phyloP scores from a whole-genome alignment of 139 green algal species.

The Yamagishiella unicocca region DNA sequence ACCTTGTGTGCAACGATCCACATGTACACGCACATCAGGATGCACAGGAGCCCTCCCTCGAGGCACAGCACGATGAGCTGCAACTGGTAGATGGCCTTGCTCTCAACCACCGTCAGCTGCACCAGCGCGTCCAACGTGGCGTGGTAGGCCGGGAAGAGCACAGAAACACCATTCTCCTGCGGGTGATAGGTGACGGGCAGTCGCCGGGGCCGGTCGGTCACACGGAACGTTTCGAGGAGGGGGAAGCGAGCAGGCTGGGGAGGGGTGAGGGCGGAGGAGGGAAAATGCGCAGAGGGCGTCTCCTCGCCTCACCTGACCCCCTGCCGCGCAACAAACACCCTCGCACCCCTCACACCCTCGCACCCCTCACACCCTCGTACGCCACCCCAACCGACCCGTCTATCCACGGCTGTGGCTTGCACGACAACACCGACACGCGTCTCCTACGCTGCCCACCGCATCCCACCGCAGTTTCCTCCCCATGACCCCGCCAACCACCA shows the following conservation, averaged over 20 bases:
- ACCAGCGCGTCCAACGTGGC: conserved; percentile 6
- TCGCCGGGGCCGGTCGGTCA: too few relatives aligned
- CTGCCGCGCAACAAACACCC: not conserved
- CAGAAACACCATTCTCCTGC: not conserved
- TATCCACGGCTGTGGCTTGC: too few relatives aligned
- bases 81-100: not conserved
- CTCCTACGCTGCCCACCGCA: too few relatives aligned
- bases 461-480: too few relatives aligned
- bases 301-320: not conserved
- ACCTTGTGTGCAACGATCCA: not conserved
- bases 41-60: conserved; percentile 1
- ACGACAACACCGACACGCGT: too few relatives aligned
- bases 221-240: too few relatives aligned
- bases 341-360: not conserved
- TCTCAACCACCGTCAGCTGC: not conserved
- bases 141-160: conserved; percentile 12
- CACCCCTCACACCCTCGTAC: not conserved
- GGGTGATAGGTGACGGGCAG: too few relatives aligned
- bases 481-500: too few relatives aligned
- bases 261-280: not conserved
- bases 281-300: too few relatives aligned
- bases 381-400: not conserved
- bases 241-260: not conserved
- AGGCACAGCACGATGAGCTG: conserved; percentile 25
- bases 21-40: not conserved